phyloP scores from a whole-genome alignment of 768 basidiomycete species.

The Boletus coccyginus region DNA sequence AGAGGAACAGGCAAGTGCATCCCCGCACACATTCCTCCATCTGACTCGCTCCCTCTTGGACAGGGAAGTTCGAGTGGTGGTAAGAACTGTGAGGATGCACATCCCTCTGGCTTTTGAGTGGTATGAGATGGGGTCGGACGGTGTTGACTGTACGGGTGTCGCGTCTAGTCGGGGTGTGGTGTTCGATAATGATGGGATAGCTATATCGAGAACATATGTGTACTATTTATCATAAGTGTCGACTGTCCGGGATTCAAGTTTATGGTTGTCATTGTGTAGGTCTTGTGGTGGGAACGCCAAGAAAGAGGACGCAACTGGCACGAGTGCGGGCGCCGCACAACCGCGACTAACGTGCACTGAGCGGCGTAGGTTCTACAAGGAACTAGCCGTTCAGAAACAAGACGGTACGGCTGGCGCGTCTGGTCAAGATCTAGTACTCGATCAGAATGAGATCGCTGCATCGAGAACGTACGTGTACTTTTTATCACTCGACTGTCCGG shows the following conservation, averaged over 20 bases:
- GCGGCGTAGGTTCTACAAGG: conserved; percentile 81
- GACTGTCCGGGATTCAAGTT: not conserved
- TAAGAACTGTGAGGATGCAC: conserved; percentile 53
- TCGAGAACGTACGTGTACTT: not conserved
- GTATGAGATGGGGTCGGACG: conserved; percentile 3
- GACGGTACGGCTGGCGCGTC: conserved; percentile 1
- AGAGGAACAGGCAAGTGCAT: conserved; percentile 29
- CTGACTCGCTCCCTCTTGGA: not conserved
- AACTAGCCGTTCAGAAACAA: conserved; percentile 52
- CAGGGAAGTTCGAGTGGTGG: conserved; percentile 82
- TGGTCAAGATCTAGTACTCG: conserved; percentile 11
- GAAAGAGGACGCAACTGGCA: conserved; percentile 35
- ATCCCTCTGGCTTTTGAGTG: too few relatives aligned
- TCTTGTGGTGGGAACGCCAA: conserved; percentile 24
- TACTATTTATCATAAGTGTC: conserved; percentile 9
- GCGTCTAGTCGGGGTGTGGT: conserved; percentile 53
- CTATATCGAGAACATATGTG: conserved; percentile 47
- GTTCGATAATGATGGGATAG: conserved; percentile 52
- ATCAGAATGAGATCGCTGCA: conserved; percentile 17
- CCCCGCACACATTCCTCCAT: too few relatives aligned
- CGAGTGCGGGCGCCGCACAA: conserved; percentile 27
- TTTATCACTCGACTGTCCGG: conserved; percentile 10
- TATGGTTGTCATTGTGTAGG: conserved; percentile 3
- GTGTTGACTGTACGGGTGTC: conserved; percentile 7
- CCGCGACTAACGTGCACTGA: conserved; percentile 69